Evolutionary conservation across 2,329 filamentous ascomycete genomes (phyloP).

Genomic region (Botrytis deweyae): DNA sequence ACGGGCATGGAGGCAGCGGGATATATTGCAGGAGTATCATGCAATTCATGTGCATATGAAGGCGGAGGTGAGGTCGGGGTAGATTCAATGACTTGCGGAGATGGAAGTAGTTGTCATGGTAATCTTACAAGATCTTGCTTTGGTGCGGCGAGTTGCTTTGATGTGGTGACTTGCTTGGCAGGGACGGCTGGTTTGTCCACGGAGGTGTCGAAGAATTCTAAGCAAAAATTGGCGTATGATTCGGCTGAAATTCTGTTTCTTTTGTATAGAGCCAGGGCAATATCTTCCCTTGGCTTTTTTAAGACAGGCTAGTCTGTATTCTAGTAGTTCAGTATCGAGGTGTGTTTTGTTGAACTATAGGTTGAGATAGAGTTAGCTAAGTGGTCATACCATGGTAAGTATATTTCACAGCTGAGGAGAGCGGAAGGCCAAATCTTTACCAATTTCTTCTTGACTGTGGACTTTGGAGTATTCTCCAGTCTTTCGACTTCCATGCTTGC

Average conservation of each 20-base stretch:
- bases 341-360: not conserved
- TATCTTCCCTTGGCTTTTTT: not conserved
- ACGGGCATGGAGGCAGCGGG: too few species aligned
- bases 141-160: not conserved
- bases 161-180: not conserved
- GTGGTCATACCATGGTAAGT: too few species aligned
- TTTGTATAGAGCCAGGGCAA: not conserved
- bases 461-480: too few species aligned
- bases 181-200: not conserved
- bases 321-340: not conserved
- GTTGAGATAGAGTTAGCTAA: not conserved
- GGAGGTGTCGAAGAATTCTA: not conserved
- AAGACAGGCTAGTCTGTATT: not conserved
- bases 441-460: too few species aligned
- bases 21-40: too few species aligned
- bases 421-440: not conserved
- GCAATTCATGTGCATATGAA: not conserved
- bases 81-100: not conserved
- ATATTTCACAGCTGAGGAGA: not conserved
- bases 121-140: not conserved
- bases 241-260: not conserved
- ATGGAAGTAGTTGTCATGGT: not conserved
- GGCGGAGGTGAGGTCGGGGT: not conserved
- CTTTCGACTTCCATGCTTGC: not conserved
- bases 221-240: not conserved